phyloP scores from a whole-genome alignment of 805 yeast genomes.

The Candida maris region DNA sequence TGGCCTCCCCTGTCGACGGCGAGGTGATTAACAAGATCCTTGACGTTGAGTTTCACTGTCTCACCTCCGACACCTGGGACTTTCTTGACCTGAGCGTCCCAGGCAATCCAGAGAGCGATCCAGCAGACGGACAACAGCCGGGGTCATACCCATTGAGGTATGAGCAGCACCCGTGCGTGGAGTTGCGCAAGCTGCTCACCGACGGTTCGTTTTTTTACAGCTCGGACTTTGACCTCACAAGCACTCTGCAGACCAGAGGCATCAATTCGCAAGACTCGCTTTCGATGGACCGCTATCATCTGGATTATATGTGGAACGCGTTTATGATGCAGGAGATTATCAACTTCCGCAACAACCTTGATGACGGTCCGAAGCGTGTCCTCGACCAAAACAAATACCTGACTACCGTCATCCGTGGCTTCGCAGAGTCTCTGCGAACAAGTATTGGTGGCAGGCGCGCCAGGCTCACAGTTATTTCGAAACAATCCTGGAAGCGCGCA shows the following conservation, averaged over 20 bases:
- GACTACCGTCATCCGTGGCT: constrained; percentile 92
- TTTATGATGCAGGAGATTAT: constrained; percentile 84
- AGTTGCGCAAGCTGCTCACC: constrained; percentile 68
- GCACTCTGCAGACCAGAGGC: constrained; percentile 77
- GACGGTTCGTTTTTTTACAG: constrained; percentile 93
- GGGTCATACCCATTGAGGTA: constrained; percentile 20
- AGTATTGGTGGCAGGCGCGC: constrained; percentile 36
- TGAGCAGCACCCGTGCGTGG: constrained; percentile 79
- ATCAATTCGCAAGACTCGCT: constrained; percentile 39
- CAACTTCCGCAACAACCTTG: constrained; percentile 68
- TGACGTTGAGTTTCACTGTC: constrained; percentile 83
- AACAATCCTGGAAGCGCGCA: constrained; percentile 96
- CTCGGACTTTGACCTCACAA: constrained; percentile 87
- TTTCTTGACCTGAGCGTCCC: constrained; percentile 61
- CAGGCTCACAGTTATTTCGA: constrained; percentile 74
- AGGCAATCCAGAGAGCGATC: constrained; percentile 55
- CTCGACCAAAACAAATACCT: constrained; percentile 77
- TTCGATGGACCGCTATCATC: constrained; percentile 60
- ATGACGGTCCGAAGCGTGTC: constrained; percentile 50
- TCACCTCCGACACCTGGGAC: constrained; percentile 77
- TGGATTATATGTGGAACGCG: constrained; percentile 95
- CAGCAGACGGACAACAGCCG: constrained; percentile 32
- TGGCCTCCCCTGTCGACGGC: constrained; percentile 76
- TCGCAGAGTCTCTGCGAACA: constrained; percentile 72
- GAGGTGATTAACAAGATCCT: constrained; percentile 78